phyloP scores from a whole-genome alignment of 2,329 filamentous ascomycete species.

The Epichloe gansuensis region DNA sequence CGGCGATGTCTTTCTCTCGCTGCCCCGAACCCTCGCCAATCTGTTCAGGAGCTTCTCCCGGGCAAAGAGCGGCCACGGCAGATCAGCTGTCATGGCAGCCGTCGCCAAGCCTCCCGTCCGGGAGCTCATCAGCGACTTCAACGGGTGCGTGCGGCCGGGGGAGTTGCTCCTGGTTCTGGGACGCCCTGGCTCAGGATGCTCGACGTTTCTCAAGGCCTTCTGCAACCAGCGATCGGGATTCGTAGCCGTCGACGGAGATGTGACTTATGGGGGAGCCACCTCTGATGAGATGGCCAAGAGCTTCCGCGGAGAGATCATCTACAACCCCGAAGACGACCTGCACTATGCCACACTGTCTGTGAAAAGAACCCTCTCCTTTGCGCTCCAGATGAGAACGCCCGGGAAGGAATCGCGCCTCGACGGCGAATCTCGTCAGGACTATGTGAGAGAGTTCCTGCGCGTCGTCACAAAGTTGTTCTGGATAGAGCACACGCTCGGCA shows the following conservation, averaged over 20 bases:
- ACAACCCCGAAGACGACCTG: slow-evolving; percentile 53
- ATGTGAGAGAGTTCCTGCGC: slow-evolving; percentile 38
- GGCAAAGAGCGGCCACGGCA: too few species aligned
- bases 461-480: slow-evolving; percentile 60
- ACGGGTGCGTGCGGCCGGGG: slow-evolving; percentile 59
- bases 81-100: slow-evolving; percentile 32
- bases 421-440: slow-evolving; percentile 44
- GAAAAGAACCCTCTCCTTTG: slow-evolving; percentile 52
- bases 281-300: slow-evolving; percentile 33
- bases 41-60: slow-evolving; percentile 27
- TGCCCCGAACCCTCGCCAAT: slow-evolving; percentile 31
- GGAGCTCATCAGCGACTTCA: slow-evolving; percentile 51
- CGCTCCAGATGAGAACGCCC: slow-evolving; percentile 51
- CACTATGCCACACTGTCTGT: slow-evolving; percentile 60
- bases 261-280: slow-evolving; percentile 44
- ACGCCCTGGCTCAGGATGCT: slow-evolving; percentile 55
- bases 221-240: slow-evolving; percentile 57
- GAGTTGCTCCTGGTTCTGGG: slow-evolving; percentile 58
- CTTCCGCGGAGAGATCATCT: slow-evolving; percentile 52
- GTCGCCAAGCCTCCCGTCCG: slow-evolving; percentile 43
- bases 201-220: slow-evolving; percentile 57
- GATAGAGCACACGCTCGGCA: slow-evolving; percentile 56
- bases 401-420: slow-evolving; percentile 34
- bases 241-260: slow-evolving; percentile 49
- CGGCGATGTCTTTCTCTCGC: slow-evolving; percentile 51